phyloP scores from a whole-genome alignment of 202 grass and related monocot species.

The Setaria italica region DNA sequence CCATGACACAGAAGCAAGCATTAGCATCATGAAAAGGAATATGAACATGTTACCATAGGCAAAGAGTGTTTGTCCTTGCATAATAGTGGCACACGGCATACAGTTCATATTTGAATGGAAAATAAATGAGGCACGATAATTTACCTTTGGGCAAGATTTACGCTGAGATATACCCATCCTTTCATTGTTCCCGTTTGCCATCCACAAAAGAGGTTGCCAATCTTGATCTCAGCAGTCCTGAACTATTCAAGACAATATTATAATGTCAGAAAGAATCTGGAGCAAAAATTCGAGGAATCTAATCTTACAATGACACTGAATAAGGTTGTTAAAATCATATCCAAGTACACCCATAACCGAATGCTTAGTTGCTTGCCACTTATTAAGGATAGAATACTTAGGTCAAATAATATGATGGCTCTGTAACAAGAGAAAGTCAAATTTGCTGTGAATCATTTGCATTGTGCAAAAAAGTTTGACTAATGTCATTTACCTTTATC shows the following conservation, averaged over 20 bases:
- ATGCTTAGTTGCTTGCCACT: neutral
- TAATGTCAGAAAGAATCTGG: slow-evolving; percentile 27
- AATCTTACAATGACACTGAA: slow-evolving; percentile 23
- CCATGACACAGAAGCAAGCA: neutral
- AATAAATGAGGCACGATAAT: slow-evolving; percentile 2
- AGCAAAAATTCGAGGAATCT: neutral
- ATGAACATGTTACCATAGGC: neutral
- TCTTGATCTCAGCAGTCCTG: slow-evolving; percentile 40
- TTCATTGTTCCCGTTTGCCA: slow-evolving; percentile 34
- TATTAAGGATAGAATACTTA: slow-evolving; percentile 25
- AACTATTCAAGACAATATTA: slow-evolving; percentile 43
- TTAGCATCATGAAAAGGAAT: neutral
- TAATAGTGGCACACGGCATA: neutral
- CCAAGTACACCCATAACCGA: neutral
- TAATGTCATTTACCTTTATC: slow-evolving; percentile 10
- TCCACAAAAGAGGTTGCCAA: neutral
- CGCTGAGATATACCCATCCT: slow-evolving; percentile 37
- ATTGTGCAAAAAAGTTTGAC: neutral
- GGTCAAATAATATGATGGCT: slow-evolving; percentile 23
- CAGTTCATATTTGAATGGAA: slow-evolving; percentile 20
- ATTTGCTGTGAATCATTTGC: neutral
- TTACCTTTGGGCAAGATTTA: slow-evolving; percentile 61
- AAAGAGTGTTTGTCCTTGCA: slow-evolving; percentile 7
- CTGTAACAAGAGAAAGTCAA: neutral
- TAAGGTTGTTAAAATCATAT: slow-evolving; percentile 29